Evolutionary conservation across 2,329 filamentous ascomycete genomes (phyloP).

Genomic region (Trichophyton rubrum): DNA sequence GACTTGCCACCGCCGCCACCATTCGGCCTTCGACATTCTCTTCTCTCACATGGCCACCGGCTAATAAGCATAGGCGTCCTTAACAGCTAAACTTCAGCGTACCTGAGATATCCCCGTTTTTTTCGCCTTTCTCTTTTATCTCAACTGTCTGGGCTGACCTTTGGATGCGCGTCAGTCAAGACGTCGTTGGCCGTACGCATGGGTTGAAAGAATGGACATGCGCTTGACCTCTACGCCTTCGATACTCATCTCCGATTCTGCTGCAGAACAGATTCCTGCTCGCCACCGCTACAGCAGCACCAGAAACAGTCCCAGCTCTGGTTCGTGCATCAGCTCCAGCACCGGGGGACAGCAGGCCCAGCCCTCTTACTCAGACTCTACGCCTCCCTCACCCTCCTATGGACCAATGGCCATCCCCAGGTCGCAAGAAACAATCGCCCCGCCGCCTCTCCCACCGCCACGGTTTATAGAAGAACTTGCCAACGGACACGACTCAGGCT

Average conservation of each 20-base stretch:
- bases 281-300: background rate
- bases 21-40: background rate
- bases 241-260: conserved; percentile 33
- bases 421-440: conserved; percentile 37
- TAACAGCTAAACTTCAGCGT: background rate
- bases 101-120: background rate
- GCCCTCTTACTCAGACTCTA: conserved; percentile 20
- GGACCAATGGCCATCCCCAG: conserved; percentile 53
- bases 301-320: background rate
- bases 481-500: conserved; percentile 48
- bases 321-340: background rate
- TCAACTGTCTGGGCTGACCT: background rate
- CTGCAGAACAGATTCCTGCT: background rate
- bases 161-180: conserved; percentile 9
- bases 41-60: background rate
- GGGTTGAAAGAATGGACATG: conserved; percentile 32
- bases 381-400: background rate
- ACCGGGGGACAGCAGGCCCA: background rate
- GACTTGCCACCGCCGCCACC: conserved; percentile 2
- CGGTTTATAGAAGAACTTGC: conserved; percentile 45
- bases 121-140: background rate
- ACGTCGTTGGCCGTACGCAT: conserved; percentile 14
- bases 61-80: background rate
- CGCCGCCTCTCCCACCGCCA: conserved; percentile 54
- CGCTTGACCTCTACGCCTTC: conserved; percentile 29